These are phyloP conservation scores for Globisporangium spiculum DNA, from an alignment of 352 stramenopile genomes.

Conservation along the genomic window DNA sequence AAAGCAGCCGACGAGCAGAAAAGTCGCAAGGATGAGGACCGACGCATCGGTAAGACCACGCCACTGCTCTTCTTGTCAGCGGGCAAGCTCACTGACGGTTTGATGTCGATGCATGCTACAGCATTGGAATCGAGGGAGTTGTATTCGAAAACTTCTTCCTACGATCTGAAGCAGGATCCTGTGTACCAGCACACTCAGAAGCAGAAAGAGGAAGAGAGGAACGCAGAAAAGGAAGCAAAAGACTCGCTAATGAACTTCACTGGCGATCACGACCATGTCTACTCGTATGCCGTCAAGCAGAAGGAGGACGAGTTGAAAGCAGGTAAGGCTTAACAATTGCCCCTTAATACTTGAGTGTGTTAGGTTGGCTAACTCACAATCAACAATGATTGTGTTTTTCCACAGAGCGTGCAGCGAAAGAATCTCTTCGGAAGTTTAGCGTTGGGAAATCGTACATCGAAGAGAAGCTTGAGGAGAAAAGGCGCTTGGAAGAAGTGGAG, in stretches of 20 bases:
- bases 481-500: conserved; percentile 46
- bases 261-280: conserved; percentile 22
- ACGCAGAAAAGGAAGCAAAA: conserved; percentile 23
- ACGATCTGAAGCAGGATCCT: conserved; percentile 44
- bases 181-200: conserved; percentile 50
- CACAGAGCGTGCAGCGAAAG: conserved; percentile 37
- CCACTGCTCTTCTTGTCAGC: not conserved
- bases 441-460: conserved; percentile 58
- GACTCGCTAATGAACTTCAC: conserved; percentile 26
- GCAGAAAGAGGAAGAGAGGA: conserved; percentile 38
- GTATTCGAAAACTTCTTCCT: conserved; percentile 34
- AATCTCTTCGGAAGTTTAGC: conserved; percentile 31
- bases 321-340: conserved; percentile 1
- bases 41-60: conserved; percentile 19
- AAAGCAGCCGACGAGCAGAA: conserved; percentile 44
- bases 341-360: not conserved
- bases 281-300: conserved; percentile 16
- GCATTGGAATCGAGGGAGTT: conserved; percentile 32
- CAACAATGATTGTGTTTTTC: not conserved
- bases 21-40: conserved; percentile 35
- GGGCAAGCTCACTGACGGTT: not conserved
- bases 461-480: conserved; percentile 62
- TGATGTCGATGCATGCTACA: conserved; percentile 1
- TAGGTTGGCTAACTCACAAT: not conserved
- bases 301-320: conserved; percentile 20